phyloP scores from a whole-genome alignment of 2,329 filamentous ascomycete species.

The Bretziella fagacearum region DNA sequence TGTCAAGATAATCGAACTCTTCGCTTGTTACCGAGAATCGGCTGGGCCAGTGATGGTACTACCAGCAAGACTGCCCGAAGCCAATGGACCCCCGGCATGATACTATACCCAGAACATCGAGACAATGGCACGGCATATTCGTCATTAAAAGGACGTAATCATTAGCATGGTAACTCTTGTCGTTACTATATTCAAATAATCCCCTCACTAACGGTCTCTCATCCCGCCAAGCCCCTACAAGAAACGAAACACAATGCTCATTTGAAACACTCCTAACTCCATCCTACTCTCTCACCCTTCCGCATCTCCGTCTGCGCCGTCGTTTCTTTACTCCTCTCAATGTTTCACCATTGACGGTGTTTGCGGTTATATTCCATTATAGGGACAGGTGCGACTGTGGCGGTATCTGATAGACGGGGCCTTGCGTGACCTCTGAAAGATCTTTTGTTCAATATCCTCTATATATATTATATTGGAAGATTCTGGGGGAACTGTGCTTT shows the following conservation, averaged over 20 bases:
- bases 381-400: background rate
- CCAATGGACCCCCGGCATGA: too few relatives aligned
- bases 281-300: background rate
- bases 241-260: slow-evolving; percentile 5
- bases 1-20: too few relatives aligned
- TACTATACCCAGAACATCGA: too few relatives aligned
- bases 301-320: background rate
- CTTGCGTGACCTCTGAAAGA: background rate
- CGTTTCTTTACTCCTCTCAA: background rate
- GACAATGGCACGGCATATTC: too few relatives aligned
- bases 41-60: too few relatives aligned
- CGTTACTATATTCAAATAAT: too few relatives aligned
- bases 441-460: background rate
- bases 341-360: background rate
- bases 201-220: background rate
- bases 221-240: background rate
- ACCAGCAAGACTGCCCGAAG: too few relatives aligned
- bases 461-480: background rate
- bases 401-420: background rate
- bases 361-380: background rate
- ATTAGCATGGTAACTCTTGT: too few relatives aligned
- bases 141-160: too few relatives aligned
- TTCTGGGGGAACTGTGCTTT: too few relatives aligned
- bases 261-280: slow-evolving; percentile 6
- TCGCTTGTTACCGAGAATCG: too few relatives aligned